Percentiles rank a stretch among this genome's conserved stretches.
Conservation (phyloP, 176 grass and related monocot genomes). For the Puccinellia tenuiflora region DNA sequence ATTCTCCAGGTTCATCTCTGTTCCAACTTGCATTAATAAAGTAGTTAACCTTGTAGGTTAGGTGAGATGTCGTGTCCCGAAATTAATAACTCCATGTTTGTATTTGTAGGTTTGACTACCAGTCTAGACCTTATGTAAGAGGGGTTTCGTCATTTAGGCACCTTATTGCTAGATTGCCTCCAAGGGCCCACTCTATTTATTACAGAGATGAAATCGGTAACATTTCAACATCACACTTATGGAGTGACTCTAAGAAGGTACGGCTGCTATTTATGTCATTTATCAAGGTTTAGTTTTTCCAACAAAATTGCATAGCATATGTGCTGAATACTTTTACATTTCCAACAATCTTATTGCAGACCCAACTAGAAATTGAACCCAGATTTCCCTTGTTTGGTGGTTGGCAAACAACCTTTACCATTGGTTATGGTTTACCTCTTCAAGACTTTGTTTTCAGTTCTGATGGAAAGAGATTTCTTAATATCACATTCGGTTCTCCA, state of each 20-base stretch:
- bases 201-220: slow-evolving; percentile 99
- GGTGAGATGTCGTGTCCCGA: neutral
- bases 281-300: neutral
- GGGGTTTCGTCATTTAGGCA: slow-evolving; percentile 86
- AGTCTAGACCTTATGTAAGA: slow-evolving; percentile 69
- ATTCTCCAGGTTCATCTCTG: slow-evolving; percentile 77
- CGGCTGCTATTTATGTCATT: slow-evolving; percentile 3
- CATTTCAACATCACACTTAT: slow-evolving; percentile 94
- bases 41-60: neutral
- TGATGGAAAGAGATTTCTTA: slow-evolving; percentile 82
- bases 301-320: neutral
- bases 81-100: slow-evolving; percentile 12
- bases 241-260: slow-evolving; percentile 96
- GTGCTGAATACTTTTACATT: neutral
- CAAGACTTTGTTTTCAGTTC: slow-evolving; percentile 80
- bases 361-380: slow-evolving; percentile 89
- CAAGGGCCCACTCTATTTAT: slow-evolving; percentile 91
- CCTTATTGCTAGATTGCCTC: slow-evolving; percentile 75
- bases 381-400: slow-evolving; percentile 99
- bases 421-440: slow-evolving; percentile 90
- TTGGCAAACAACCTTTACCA: slow-evolving; percentile 94
- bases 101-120: slow-evolving; percentile 81
- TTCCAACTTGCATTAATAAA: slow-evolving; percentile 5
- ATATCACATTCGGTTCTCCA: slow-evolving; percentile 94
- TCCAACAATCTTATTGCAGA: slow-evolving; percentile 50